phyloP scores from a whole-genome alignment of 139 green algal genomes.

The Closterium sp. region DNA sequence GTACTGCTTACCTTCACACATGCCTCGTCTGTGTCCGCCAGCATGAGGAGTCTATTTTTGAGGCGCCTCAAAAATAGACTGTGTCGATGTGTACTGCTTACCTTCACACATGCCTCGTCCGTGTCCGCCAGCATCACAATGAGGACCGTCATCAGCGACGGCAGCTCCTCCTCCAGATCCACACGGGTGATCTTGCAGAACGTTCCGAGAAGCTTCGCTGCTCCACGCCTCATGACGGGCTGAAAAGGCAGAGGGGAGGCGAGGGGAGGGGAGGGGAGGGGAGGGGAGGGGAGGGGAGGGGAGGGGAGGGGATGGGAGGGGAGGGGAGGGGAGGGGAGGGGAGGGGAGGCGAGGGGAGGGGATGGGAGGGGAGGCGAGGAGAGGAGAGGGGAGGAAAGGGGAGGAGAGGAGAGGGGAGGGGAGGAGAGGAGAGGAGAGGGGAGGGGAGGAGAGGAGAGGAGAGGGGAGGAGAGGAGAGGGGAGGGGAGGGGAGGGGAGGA shows the following conservation, averaged over 20 bases:
- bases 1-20: too few relatives aligned
- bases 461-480: too few relatives aligned
- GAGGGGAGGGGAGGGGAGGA: too few relatives aligned
- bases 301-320: background rate
- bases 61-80: too few relatives aligned
- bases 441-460: too few relatives aligned
- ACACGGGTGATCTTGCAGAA: constrained; percentile 42
- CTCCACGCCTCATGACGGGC: constrained; percentile 50
- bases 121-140: constrained; percentile 62
- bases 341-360: background rate
- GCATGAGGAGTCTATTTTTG: too few relatives aligned
- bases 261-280: background rate
- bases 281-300: background rate
- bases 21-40: too few relatives aligned
- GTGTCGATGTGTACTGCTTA: too few relatives aligned
- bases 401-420: background rate
- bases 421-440: background rate
- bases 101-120: constrained; percentile 43
- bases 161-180: constrained; percentile 71
- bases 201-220: constrained; percentile 56
- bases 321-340: background rate
- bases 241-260: background rate
- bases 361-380: too few relatives aligned
- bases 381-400: background rate
- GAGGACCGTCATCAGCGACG: constrained; percentile 56